Conservation (phyloP, 768 basidiomycete genomes). For the Tephrocybe sp. region DNA sequence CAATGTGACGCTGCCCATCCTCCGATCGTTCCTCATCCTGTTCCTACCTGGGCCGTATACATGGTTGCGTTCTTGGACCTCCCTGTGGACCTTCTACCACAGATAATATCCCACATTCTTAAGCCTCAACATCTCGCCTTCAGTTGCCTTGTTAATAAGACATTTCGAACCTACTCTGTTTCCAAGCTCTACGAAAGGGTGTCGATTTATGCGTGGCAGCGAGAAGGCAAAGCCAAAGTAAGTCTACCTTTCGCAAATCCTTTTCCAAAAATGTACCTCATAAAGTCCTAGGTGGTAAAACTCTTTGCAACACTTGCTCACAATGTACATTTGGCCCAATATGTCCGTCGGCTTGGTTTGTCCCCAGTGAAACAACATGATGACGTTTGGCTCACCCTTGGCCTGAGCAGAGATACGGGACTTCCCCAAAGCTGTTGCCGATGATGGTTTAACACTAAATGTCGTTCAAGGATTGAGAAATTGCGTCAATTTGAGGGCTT, state of each 20-base stretch:
- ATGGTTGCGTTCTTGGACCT: conserved; percentile 54
- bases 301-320: conserved; percentile 61
- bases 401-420: conserved; percentile 60
- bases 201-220: conserved; percentile 71
- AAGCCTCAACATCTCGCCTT: conserved; percentile 51
- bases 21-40: background rate
- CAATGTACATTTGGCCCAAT: conserved; percentile 32
- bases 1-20: background rate
- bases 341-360: conserved; percentile 60
- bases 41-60: background rate
- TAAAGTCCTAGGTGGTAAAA: conserved; percentile 46
- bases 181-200: conserved; percentile 55
- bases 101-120: conserved; percentile 48
- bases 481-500: conserved; percentile 57
- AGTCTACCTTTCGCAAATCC: background rate
- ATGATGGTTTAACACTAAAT: conserved; percentile 28
- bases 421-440: conserved; percentile 56
- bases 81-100: conserved; percentile 63
- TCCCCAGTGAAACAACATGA: conserved; percentile 1
- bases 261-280: background rate
- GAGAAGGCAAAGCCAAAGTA: conserved; percentile 60
- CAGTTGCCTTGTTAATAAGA: conserved; percentile 55
- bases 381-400: background rate
- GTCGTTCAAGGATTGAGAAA: conserved; percentile 55
- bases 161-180: conserved; percentile 50